Conservation (phyloP, 2,329 filamentous ascomycete genomes). For the Arachnopeziza araneosa region DNA sequence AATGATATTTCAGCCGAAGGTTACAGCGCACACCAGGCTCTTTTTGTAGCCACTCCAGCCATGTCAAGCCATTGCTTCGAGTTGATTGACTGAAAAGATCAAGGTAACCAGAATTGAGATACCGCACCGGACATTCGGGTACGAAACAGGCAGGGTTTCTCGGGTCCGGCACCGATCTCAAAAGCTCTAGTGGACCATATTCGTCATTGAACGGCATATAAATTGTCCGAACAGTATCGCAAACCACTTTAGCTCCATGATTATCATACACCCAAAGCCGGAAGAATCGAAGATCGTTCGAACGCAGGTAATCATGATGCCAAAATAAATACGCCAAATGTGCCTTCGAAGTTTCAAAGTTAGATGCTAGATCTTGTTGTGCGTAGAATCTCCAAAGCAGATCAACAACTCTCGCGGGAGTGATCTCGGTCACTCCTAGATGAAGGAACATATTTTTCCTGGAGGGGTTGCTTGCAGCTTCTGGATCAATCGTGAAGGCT, state of each 20-base stretch:
- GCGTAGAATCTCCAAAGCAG: background rate
- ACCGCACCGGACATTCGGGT: constrained; percentile 9
- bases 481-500: background rate
- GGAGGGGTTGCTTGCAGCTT: background rate
- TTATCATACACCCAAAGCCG: constrained; percentile 12
- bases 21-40: constrained; percentile 7
- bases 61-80: constrained; percentile 7
- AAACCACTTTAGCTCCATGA: background rate
- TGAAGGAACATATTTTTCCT: background rate
- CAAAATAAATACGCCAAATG: constrained; percentile 18
- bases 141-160: background rate
- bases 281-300: constrained; percentile 3
- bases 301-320: background rate
- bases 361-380: background rate
- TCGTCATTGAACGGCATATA: constrained; percentile 12
- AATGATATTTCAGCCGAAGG: constrained; percentile 9
- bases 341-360: constrained; percentile 3
- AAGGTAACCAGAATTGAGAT: constrained; percentile 12
- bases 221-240: background rate
- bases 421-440: background rate
- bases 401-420: background rate
- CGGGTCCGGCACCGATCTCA: constrained; percentile 8
- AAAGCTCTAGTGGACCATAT: constrained; percentile 14
- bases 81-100: constrained; percentile 2
- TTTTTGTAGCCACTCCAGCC: constrained; percentile 13